These are phyloP conservation scores for Mycena alexandri DNA, from an alignment of 768 basidiomycete genomes.

Conservation along the genomic window DNA sequence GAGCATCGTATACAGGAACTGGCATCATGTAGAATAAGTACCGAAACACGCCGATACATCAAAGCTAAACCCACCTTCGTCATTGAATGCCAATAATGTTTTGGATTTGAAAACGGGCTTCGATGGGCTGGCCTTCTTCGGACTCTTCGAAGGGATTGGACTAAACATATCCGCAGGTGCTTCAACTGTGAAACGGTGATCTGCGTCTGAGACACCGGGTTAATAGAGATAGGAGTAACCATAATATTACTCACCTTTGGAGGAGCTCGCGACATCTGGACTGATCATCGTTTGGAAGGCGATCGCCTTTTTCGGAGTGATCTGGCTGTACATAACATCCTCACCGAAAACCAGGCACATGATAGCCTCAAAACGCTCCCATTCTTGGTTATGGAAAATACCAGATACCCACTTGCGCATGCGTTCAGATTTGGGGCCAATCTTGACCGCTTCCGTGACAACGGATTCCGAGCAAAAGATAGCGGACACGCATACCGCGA, in stretches of 20 bases:
- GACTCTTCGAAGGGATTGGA: background rate
- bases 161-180: background rate
- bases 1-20: background rate
- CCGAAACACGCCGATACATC: background rate
- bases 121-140: background rate
- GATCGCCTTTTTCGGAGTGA: background rate
- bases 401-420: conserved; percentile 2
- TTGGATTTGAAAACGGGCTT: background rate
- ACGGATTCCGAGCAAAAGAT: background rate
- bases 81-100: background rate
- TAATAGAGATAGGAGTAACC: no score
- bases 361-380: background rate
- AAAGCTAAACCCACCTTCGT: background rate
- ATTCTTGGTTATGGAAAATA: conserved; percentile 3
- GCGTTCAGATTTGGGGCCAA: background rate
- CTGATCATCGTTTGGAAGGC: background rate
- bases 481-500: background rate
- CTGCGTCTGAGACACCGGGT: no score
- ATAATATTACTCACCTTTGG: background rate
- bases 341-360: background rate
- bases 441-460: background rate
- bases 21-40: background rate
- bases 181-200: background rate
- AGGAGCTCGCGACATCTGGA: background rate
- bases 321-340: background rate